phyloP scores from a whole-genome alignment of 495 filamentous ascomycete genomes.

The Talaromyces trachyspermus region DNA sequence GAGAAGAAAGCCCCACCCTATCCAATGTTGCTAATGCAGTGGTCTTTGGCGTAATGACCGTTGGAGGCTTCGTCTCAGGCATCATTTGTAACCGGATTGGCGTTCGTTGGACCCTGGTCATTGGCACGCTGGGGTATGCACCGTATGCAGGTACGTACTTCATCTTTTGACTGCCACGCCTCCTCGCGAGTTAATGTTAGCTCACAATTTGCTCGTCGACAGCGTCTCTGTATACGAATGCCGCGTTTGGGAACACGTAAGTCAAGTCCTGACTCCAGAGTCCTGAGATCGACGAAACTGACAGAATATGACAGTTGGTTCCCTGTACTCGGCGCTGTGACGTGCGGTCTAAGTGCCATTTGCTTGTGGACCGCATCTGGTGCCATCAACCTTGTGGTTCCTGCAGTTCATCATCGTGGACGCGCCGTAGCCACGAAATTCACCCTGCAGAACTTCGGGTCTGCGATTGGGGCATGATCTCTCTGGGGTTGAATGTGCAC shows the following conservation, averaged over 20 bases:
- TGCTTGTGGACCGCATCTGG: constrained; percentile 2
- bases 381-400: constrained; percentile 1
- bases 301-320: constrained; percentile 1
- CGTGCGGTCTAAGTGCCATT: not conserved
- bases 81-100: constrained; percentile 1
- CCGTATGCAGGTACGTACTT: not conserved
- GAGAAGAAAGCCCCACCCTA: not conserved
- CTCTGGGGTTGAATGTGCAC: not conserved
- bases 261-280: not conserved
- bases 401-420: constrained; percentile 1
- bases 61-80: not conserved
- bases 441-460: not conserved
- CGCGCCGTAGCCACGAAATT: constrained; percentile 3
- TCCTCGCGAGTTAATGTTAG: not conserved
- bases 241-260: not conserved
- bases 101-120: not conserved
- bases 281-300: not conserved
- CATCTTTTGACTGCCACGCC: not conserved
- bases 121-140: constrained; percentile 1
- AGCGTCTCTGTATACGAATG: constrained; percentile 1
- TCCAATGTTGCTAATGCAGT: constrained; percentile 2
- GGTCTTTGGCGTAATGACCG: not conserved
- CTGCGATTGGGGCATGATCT: not conserved
- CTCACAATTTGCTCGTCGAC: not conserved
- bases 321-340: not conserved